Conservation (phyloP, 768 basidiomycete species). For the Pleurotus giganteus region DNA sequence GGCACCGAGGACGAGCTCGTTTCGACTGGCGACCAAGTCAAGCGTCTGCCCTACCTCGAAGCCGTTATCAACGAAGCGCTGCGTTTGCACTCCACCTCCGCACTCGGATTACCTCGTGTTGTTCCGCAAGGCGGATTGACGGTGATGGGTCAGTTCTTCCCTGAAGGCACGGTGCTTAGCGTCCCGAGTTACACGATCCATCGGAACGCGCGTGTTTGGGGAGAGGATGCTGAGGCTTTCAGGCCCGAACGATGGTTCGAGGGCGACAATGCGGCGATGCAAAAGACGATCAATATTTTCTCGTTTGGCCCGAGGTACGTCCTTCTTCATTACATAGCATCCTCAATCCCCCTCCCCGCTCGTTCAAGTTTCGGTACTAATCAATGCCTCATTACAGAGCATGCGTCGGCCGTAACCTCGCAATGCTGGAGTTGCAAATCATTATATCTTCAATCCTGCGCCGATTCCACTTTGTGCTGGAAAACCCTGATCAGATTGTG, state of each 20-base stretch:
- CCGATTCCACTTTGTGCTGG: conserved; percentile 71
- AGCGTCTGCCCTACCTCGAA: conserved; percentile 74
- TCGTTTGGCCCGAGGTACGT: conserved; percentile 75
- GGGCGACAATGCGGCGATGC: conserved; percentile 53
- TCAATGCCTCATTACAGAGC: conserved; percentile 40
- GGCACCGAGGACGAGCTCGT: conserved; percentile 57
- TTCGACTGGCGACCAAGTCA: conserved; percentile 65
- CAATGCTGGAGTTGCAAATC: conserved; percentile 73
- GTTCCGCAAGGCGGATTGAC: conserved; percentile 75
- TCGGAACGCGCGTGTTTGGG: conserved; percentile 71
- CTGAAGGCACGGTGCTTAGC: conserved; percentile 71
- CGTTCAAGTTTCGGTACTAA: no score
- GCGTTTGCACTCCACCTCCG: conserved; percentile 81
- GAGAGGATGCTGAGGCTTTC: conserved; percentile 69
- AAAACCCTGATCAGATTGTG: conserved; percentile 55
- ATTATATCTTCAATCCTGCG: conserved; percentile 81
- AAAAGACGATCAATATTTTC: conserved; percentile 83
- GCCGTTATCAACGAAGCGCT: conserved; percentile 88
- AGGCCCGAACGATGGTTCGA: conserved; percentile 89
- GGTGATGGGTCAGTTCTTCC: conserved; percentile 56
- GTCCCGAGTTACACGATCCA: conserved; percentile 87
- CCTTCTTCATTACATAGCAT: no score
- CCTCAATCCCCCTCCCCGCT: no score
- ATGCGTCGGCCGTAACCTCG: conserved; percentile 84
- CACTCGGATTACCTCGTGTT: conserved; percentile 78